phyloP scores from a whole-genome alignment of 345 rosid genomes.

The Kernera saxatilis region DNA sequence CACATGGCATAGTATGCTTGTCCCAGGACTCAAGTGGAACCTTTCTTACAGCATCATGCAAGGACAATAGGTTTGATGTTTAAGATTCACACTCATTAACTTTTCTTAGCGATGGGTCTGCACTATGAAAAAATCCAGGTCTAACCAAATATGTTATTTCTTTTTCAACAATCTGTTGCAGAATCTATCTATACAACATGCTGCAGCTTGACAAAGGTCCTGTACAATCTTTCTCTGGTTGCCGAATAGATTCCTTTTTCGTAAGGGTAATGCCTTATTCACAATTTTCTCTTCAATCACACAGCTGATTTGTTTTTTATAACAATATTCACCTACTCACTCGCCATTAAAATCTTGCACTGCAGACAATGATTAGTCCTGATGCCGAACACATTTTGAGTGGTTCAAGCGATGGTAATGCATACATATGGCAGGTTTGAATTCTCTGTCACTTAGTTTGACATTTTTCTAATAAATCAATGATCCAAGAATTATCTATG shows the following conservation, averaged over 20 bases:
- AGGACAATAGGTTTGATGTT: conserved; percentile 62
- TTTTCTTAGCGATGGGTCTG: background rate
- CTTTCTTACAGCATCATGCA: conserved; percentile 84
- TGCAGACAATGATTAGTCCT: conserved; percentile 90
- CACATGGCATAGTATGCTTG: conserved; percentile 78
- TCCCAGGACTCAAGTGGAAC: conserved; percentile 84
- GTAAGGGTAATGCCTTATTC: conserved; percentile 53
- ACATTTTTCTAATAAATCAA: background rate
- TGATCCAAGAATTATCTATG: background rate
- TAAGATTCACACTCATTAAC: background rate
- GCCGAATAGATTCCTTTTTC: conserved; percentile 75
- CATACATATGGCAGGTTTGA: conserved; percentile 84
- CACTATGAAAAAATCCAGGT: background rate
- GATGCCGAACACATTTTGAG: conserved; percentile 74
- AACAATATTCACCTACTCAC: background rate
- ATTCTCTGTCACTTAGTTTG: conserved; percentile 14
- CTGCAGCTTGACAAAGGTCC: conserved; percentile 90
- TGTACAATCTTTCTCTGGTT: conserved; percentile 54
- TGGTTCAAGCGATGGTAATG: conserved; percentile 87
- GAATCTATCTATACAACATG: conserved; percentile 69
- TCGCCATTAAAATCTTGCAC: background rate
- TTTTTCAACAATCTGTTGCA: conserved; percentile 26
- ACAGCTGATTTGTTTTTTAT: background rate
- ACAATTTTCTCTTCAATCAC: background rate
- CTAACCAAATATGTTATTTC: background rate